Evolutionary conservation across 257 asterid species (phyloP).

Genomic region (Linderniella brevidens): DNA sequence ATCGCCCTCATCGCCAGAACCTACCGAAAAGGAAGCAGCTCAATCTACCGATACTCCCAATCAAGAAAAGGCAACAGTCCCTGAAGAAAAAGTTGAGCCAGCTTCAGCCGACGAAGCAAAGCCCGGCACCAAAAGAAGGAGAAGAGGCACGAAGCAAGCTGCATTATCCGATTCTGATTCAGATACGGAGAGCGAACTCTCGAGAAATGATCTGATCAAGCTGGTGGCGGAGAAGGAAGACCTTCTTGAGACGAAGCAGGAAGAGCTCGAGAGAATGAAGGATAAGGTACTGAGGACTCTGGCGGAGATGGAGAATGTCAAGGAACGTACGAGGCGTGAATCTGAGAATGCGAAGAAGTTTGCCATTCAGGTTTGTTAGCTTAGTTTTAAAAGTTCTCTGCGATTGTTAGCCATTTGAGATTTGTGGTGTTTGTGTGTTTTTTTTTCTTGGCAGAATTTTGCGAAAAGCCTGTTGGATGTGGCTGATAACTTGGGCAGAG

Average conservation of each 20-base stretch:
- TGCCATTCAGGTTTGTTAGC: constrained; percentile 47
- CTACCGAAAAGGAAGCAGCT: too few relatives aligned
- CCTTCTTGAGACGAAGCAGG: constrained; percentile 28
- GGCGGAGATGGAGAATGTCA: constrained; percentile 71
- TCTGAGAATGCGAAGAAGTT: constrained; percentile 64
- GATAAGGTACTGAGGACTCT: constrained; percentile 56
- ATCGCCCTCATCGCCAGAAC: too few relatives aligned
- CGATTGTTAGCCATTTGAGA: background rate
- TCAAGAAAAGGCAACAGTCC: too few relatives aligned
- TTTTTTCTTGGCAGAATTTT: constrained; percentile 42
- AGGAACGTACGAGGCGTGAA: constrained; percentile 64
- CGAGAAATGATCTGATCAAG: constrained; percentile 4
- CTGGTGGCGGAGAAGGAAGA: background rate
- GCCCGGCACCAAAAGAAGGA: background rate
- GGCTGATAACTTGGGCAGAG: constrained; percentile 56
- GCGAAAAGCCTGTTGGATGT: constrained; percentile 50
- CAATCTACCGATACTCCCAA: too few relatives aligned
- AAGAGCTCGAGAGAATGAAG: constrained; percentile 42
- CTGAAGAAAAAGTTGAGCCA: too few relatives aligned
- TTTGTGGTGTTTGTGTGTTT: constrained; percentile 1
- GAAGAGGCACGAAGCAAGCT: background rate
- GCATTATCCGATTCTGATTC: constrained; percentile 10
- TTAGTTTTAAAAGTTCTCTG: background rate
- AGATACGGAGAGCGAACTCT: constrained; percentile 37
- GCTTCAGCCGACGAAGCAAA: too few relatives aligned